Percentiles rank a stretch among this genome's conserved stretches.
These are phyloP conservation scores for Dendryphion nanum DNA, from an alignment of 2,329 filamentous ascomycete species.

Conservation along the genomic window DNA sequence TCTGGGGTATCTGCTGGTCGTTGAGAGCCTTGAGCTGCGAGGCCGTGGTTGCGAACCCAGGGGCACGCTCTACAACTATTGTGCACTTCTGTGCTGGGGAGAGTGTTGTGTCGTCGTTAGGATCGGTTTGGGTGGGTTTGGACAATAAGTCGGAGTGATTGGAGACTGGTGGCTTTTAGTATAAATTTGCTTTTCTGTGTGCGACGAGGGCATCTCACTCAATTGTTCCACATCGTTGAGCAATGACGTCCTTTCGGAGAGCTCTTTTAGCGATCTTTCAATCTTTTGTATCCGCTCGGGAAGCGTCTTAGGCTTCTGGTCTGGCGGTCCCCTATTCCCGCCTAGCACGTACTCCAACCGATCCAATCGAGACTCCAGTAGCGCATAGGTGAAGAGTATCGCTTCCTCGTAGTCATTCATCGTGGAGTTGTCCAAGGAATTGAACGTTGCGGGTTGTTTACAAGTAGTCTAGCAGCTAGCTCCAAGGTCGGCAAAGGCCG, in stretches of 20 bases:
- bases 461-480: too few species aligned
- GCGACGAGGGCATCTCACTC: conserved; percentile 15
- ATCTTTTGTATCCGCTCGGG: conserved; percentile 37
- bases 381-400: conserved; percentile 41
- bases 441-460: neutral
- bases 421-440: neutral
- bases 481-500: conserved; percentile 6
- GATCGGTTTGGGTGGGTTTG: conserved; percentile 12
- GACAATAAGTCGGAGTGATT: conserved; percentile 42
- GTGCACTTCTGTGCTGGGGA: conserved; percentile 25
- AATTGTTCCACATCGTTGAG: conserved; percentile 43
- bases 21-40: conserved; percentile 46
- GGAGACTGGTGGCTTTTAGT: conserved; percentile 31
- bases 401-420: conserved; percentile 42
- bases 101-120: conserved; percentile 19
- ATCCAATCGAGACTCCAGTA: conserved; percentile 46
- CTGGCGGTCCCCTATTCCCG: conserved; percentile 23
- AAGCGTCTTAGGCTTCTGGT: conserved; percentile 27
- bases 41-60: conserved; percentile 42
- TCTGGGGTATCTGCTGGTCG: conserved; percentile 44
- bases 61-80: conserved; percentile 46
- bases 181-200: neutral
- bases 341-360: conserved; percentile 45
- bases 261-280: conserved; percentile 37
- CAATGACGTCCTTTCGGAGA: conserved; percentile 40